phyloP scores from a whole-genome alignment of 257 asterid genomes.

The Rhazya stricta region DNA sequence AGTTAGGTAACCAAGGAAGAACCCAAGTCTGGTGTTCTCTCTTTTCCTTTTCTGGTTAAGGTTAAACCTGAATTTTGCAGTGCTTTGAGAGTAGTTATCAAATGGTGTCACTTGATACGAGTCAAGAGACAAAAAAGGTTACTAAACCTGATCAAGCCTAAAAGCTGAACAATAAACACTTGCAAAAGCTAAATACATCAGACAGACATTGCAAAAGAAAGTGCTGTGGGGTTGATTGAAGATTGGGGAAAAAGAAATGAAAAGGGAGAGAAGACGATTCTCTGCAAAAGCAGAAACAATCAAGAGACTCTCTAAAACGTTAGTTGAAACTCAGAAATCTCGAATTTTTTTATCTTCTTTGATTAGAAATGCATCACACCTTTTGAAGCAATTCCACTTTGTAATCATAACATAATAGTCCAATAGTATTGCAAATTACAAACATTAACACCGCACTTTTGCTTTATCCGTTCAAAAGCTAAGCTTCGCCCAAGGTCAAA shows the following conservation, averaged over 20 bases:
- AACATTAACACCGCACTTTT: background rate
- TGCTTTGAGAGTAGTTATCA: slow-evolving; percentile 27
- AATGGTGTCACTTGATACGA: slow-evolving; percentile 27
- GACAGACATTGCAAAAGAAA: slow-evolving; percentile 20
- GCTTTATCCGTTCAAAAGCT: slow-evolving; percentile 10
- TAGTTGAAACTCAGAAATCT: slow-evolving; percentile 26
- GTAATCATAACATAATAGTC: slow-evolving; percentile 30
- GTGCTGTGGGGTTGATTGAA: slow-evolving; percentile 31
- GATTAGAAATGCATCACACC: slow-evolving; percentile 16
- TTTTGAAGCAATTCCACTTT: slow-evolving; percentile 5
- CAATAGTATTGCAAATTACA: slow-evolving; percentile 7
- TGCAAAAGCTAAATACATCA: slow-evolving; percentile 35
- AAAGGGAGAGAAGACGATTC: slow-evolving; percentile 7
- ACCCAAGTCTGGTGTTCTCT: background rate
- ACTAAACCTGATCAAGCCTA: slow-evolving; percentile 33
- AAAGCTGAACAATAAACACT: slow-evolving; percentile 20
- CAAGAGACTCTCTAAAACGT: background rate
- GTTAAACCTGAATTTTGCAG: slow-evolving; percentile 13
- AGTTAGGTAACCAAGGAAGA: slow-evolving; percentile 1
- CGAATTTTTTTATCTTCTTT: slow-evolving; percentile 7
- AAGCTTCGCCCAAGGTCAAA: background rate
- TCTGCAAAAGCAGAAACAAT: background rate
- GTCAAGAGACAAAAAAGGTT: slow-evolving; percentile 21
- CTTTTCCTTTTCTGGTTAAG: too few species aligned
- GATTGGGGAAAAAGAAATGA: slow-evolving; percentile 16